Evolutionary conservation across 768 basidiomycete species (phyloP).

Genomic region (Galerina marginata): DNA sequence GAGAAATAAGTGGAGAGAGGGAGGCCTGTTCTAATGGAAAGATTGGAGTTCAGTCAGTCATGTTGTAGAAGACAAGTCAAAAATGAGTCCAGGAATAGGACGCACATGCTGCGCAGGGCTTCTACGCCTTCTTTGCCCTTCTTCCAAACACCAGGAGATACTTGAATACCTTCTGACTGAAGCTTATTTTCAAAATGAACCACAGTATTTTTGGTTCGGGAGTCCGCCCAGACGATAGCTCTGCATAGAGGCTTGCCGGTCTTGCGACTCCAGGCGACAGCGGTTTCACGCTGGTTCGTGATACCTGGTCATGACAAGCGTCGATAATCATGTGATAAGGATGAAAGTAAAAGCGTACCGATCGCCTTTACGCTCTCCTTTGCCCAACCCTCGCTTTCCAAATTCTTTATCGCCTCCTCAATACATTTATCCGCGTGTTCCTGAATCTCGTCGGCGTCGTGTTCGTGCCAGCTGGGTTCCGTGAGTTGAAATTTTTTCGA

Average conservation of each 20-base stretch:
- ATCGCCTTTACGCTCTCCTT: slow-evolving; percentile 89
- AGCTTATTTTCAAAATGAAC: slow-evolving; percentile 80
- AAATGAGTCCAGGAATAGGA: slow-evolving; percentile 22
- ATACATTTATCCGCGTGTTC: slow-evolving; percentile 78
- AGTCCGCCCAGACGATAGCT: slow-evolving; percentile 96
- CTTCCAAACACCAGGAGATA: slow-evolving; percentile 65
- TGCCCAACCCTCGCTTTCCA: slow-evolving; percentile 79
- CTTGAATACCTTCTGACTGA: slow-evolving; percentile 74
- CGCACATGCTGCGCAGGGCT: slow-evolving; percentile 71
- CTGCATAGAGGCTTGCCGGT: slow-evolving; percentile 89
- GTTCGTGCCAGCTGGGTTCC: slow-evolving; percentile 86
- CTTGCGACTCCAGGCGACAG: slow-evolving; percentile 89
- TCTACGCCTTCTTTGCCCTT: slow-evolving; percentile 74
- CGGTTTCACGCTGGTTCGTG: slow-evolving; percentile 97
- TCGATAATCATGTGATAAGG: slow-evolving; percentile 18
- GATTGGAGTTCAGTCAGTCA: slow-evolving; percentile 14
- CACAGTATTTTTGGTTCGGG: slow-evolving; percentile 87
- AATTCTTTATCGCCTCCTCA: slow-evolving; percentile 64
- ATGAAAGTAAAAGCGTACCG: slow-evolving; percentile 57
- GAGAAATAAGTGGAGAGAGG: slow-evolving; percentile 99
- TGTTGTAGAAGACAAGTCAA: slow-evolving; percentile 3
- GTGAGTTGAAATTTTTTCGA: background rate
- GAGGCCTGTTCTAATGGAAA: slow-evolving; percentile 74
- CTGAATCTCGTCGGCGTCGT: slow-evolving; percentile 86
- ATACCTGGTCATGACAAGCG: slow-evolving; percentile 59